These are phyloP conservation scores for Kwoniella sp. DNA, from an alignment of 768 basidiomycete genomes.

Conservation along the genomic window DNA sequence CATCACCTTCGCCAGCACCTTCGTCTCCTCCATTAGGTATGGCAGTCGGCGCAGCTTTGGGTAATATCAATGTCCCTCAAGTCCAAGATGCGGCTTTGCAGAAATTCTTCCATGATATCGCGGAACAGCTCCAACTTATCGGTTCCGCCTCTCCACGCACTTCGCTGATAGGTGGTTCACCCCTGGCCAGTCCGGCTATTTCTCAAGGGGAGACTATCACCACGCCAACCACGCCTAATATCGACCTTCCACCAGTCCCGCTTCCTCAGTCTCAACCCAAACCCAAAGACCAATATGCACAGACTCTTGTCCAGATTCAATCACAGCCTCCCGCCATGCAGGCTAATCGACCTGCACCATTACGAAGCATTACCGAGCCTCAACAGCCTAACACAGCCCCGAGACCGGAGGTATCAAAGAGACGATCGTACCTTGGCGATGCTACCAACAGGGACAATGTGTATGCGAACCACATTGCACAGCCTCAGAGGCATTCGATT, in stretches of 20 bases:
- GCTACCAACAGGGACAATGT: slow-evolving; percentile 25
- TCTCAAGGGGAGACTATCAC: slow-evolving; percentile 26
- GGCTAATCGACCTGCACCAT: slow-evolving; percentile 6
- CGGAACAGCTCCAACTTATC: slow-evolving; percentile 72
- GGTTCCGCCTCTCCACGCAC: slow-evolving; percentile 58
- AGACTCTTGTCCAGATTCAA: no score
- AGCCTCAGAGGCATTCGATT: slow-evolving; percentile 16
- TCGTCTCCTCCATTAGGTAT: slow-evolving; percentile 10
- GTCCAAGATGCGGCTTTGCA: slow-evolving; percentile 75
- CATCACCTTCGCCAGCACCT: slow-evolving; percentile 34
- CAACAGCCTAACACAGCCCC: slow-evolving; percentile 12
- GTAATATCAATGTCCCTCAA: slow-evolving; percentile 64
- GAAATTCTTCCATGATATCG: slow-evolving; percentile 79
- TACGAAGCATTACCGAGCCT: slow-evolving; percentile 16
- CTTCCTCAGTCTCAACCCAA: not conserved
- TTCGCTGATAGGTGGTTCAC: slow-evolving; percentile 16
- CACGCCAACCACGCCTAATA: slow-evolving; percentile 20
- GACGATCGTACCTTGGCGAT: slow-evolving; percentile 41
- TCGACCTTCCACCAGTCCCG: slow-evolving; percentile 5
- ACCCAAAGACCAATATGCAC: no score
- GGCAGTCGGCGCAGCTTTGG: slow-evolving; percentile 13
- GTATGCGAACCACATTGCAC: not conserved
- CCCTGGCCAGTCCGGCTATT: slow-evolving; percentile 22
- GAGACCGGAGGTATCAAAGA: slow-evolving; percentile 18
- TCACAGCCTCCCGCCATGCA: not conserved